Conservation (phyloP, 2,329 filamentous ascomycete species). For the Coleophoma cylindrospora region DNA sequence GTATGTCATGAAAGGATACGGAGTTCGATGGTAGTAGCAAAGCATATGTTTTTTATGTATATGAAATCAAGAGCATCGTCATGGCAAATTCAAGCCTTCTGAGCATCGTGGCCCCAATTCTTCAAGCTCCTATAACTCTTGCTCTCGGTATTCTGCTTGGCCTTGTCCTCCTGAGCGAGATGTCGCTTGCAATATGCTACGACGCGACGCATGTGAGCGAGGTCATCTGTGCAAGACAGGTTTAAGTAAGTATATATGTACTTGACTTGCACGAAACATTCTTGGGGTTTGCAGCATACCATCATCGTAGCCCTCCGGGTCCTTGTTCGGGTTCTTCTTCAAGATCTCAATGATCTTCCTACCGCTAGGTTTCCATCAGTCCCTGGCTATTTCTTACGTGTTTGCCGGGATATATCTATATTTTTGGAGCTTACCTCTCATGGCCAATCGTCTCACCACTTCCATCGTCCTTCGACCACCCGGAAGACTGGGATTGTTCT, state of each 20-base stretch:
- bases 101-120: constrained; percentile 54
- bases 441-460: constrained; percentile 60
- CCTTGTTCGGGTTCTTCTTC: constrained; percentile 54
- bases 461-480: constrained; percentile 53
- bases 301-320: constrained; percentile 50
- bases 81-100: constrained; percentile 31
- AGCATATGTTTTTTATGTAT: no score
- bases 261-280: no score
- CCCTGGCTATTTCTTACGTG: background rate
- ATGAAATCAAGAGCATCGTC: no score
- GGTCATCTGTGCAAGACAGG: constrained; percentile 29
- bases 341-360: constrained; percentile 60
- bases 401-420: no score
- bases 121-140: constrained; percentile 55
- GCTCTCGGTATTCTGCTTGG: constrained; percentile 41
- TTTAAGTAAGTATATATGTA: no score
- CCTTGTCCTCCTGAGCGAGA: constrained; percentile 57
- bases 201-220: constrained; percentile 58
- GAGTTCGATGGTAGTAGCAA: background rate
- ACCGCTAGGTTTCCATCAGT: constrained; percentile 36
- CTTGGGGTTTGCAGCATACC: constrained; percentile 24
- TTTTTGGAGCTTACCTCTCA: constrained; percentile 34
- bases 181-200: constrained; percentile 63
- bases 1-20: background rate
- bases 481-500: constrained; percentile 51